A percentile compares a stretch with the other conserved stretches of the same genome.
phyloP scores from a whole-genome alignment of 2,329 filamentous ascomycete genomes.

The Aspergillus sp. region DNA sequence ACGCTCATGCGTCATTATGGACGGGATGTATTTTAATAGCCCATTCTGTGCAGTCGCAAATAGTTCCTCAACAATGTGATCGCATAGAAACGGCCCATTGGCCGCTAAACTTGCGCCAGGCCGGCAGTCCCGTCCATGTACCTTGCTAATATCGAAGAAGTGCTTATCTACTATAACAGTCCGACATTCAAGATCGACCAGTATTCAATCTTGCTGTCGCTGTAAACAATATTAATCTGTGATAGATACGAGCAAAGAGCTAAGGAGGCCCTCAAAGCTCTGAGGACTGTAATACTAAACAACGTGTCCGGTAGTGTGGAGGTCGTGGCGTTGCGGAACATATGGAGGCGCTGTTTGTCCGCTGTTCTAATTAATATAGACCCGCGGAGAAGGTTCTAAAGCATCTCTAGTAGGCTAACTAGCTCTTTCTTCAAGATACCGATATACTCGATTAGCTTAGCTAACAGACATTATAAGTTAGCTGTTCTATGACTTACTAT shows the following conservation, averaged over 20 bases:
- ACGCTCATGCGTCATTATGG: conserved; percentile 2
- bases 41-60: neutral
- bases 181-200: neutral
- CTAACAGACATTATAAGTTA: neutral
- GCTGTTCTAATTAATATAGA: neutral
- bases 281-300: neutral
- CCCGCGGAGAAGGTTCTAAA: neutral
- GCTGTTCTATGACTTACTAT: neutral
- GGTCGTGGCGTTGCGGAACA: neutral
- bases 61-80: neutral
- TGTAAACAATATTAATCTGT: neutral
- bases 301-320: neutral
- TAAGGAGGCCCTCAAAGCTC: neutral
- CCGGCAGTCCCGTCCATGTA: neutral
- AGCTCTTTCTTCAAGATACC: neutral
- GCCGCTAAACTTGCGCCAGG: neutral
- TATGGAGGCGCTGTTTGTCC: neutral
- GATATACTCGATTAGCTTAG: neutral
- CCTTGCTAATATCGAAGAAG: neutral
- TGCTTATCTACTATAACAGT: neutral
- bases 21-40: conserved; percentile 1
- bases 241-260: neutral
- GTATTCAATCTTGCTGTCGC: neutral
- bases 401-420: neutral
- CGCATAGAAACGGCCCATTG: neutral